Evolutionary conservation across 2,329 filamentous ascomycete genomes (phyloP), one percentile per base, ranked within the genome.

Genomic region (Aspergillus sp.): DNA sequence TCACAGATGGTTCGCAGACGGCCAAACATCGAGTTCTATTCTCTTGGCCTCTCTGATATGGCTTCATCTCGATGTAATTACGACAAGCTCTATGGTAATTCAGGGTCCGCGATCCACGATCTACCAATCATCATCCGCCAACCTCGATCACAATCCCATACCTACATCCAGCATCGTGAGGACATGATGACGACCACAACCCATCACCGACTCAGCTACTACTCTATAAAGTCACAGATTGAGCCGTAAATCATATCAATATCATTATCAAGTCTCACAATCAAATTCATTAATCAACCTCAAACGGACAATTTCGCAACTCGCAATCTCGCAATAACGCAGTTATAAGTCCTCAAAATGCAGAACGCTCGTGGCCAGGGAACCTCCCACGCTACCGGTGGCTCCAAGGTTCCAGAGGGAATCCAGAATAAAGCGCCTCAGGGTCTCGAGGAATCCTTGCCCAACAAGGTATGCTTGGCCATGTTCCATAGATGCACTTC

Each of bases 341-440:
- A 43, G 25, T 7, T 17, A 11, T 34, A 54, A 4, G 6, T 28
- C 25, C 25, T 28, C 52, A 3, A 41, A 13, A 54, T 55, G 53
- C 41, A 55, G 41, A 55, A 55, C 53, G 23, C 23, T 1, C 31
- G 28, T 15, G 53, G 53, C 15, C 53, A 55, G 53, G 53, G 53
- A 19, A 47, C 28, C 11, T 55, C 53, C 8, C 53, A 55, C 53
- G 53, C 53, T 17, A 47, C 53, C 15, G 53, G 53, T 22, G 41
- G 22, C 53, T 55, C 53, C 11, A 55, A 31, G 22, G 41, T 55
- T 13, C 53, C 53, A 13, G 7, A 47, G 19, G 23, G 23, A 9
- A 23, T 55, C 3, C 53, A 55, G 23, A 19, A 55, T 19, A 48
- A 30, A 47, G 53, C 23, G 13, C 53, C 53, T 23, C 53, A 55